A percentile compares a stretch with the other conserved stretches of the same genome.
Conservation (phyloP, 208 protist genomes). For the Wallacemonas sp. region DNA sequence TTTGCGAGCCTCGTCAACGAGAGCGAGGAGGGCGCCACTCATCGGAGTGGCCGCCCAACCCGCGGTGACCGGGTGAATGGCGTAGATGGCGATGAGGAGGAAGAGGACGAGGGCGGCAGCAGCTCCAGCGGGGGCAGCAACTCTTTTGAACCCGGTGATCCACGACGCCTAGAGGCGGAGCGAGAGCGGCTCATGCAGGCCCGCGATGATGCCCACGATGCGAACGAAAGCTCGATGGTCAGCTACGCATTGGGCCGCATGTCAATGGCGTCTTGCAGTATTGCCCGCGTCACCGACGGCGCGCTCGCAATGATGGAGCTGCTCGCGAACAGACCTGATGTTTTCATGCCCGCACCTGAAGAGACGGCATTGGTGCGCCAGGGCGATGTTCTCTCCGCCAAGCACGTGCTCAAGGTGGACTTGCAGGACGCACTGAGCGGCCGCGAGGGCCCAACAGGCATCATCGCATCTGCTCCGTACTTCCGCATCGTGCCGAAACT, state of each 20-base stretch:
- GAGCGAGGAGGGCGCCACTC: no score
- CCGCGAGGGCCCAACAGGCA: conserved; percentile 65
- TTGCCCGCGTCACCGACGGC: conserved; percentile 52
- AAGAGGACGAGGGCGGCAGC: background rate
- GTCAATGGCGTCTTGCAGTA: conserved; percentile 64
- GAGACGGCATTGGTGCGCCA: conserved; percentile 58
- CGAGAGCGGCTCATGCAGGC: background rate
- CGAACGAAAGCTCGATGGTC: conserved; percentile 29
- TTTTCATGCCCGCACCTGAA: conserved; percentile 63
- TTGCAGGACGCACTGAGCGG: conserved; percentile 66
- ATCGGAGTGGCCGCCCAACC: no score
- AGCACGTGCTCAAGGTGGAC: conserved; percentile 81
- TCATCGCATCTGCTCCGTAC: conserved; percentile 81
- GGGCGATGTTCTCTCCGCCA: conserved; percentile 78
- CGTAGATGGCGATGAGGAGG: background rate
- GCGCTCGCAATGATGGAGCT: conserved; percentile 76
- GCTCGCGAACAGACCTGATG: conserved; percentile 52
- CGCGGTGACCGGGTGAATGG: background rate
- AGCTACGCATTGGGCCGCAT: conserved; percentile 45
- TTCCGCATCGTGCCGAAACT: conserved; percentile 88
- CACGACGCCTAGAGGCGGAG: conserved; percentile 1
- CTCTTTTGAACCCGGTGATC: background rate
- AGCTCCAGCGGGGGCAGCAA: background rate
- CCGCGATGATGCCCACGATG: background rate
- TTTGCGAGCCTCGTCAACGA: background rate